Conservation (phyloP, 2,329 filamentous ascomycete genomes). For the Fusarium pininemorale region DNA sequence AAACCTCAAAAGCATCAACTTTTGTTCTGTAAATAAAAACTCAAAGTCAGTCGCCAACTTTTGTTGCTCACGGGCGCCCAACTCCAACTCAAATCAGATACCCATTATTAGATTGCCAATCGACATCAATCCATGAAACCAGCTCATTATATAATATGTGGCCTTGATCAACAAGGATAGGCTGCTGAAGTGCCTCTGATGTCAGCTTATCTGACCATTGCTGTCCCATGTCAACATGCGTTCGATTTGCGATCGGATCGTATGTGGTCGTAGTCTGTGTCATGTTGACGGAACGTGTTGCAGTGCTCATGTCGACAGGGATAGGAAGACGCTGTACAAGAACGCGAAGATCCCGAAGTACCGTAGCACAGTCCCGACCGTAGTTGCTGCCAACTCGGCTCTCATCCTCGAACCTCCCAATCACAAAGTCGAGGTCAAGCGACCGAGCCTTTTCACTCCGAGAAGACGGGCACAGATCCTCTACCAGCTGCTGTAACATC, state of each 20-base stretch:
- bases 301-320: conserved; percentile 20
- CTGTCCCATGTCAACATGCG: conserved; percentile 34
- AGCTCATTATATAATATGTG: conserved; percentile 49
- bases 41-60: not conserved
- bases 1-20: not conserved
- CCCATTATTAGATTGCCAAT: conserved; percentile 46
- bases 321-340: conserved; percentile 49
- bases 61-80: not conserved
- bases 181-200: conserved; percentile 34
- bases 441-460: conserved; percentile 35
- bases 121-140: conserved; percentile 51
- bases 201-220: conserved; percentile 34
- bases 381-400: conserved; percentile 51
- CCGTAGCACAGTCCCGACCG: conserved; percentile 49
- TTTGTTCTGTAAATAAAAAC: not conserved
- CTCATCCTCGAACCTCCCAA: conserved; percentile 53
- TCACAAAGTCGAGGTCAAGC: conserved; percentile 52
- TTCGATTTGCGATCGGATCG: conserved; percentile 28
- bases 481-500: conserved; percentile 56
- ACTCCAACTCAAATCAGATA: conserved; percentile 35
- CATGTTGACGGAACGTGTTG: not conserved
- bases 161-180: conserved; percentile 44
- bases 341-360: conserved; percentile 50
- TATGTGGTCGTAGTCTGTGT: conserved; percentile 26
- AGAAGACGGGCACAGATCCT: conserved; percentile 42